phyloP scores from a whole-genome alignment of 2,329 filamentous ascomycete species.

The Fusarium illudens region DNA sequence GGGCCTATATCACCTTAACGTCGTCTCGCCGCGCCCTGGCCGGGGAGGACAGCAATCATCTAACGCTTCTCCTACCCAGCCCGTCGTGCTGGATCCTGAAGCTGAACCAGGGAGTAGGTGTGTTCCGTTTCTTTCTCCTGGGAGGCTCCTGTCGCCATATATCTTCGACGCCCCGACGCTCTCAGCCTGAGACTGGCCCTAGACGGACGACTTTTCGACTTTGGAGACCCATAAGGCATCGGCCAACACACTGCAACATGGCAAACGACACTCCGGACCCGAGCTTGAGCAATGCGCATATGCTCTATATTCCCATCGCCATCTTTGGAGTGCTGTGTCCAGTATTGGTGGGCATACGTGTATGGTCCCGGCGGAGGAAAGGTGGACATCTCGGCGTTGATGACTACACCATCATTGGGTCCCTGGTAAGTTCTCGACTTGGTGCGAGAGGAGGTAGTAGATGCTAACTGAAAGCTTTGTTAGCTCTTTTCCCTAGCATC shows the following conservation, averaged over 20 bases:
- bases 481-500: slow-evolving; percentile 24
- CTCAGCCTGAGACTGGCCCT: slow-evolving; percentile 12
- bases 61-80: background rate
- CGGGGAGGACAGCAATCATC: slow-evolving; percentile 4
- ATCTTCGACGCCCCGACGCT: slow-evolving; percentile 22
- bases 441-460: background rate
- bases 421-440: slow-evolving; percentile 22
- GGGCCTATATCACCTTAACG: slow-evolving; percentile 21
- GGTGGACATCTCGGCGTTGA: slow-evolving; percentile 34
- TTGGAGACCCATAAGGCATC: slow-evolving; percentile 9
- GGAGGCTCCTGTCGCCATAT: slow-evolving; percentile 18
- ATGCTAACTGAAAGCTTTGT: background rate
- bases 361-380: slow-evolving; percentile 34
- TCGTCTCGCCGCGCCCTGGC: background rate
- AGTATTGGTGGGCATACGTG: slow-evolving; percentile 24
- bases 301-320: slow-evolving; percentile 39
- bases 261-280: slow-evolving; percentile 8
- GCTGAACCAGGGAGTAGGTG: slow-evolving; percentile 3
- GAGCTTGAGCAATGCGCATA: slow-evolving; percentile 34
- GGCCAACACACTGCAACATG: slow-evolving; percentile 23
- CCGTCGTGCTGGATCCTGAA: background rate
- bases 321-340: slow-evolving; percentile 39
- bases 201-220: slow-evolving; percentile 19
- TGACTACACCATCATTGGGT: slow-evolving; percentile 34
- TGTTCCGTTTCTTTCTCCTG: background rate